Percentiles rank a stretch among this genome's conserved stretches.
These are phyloP conservation scores for Solanum medicagineum DNA, from an alignment of 257 asterid species.

Conservation along the genomic window DNA sequence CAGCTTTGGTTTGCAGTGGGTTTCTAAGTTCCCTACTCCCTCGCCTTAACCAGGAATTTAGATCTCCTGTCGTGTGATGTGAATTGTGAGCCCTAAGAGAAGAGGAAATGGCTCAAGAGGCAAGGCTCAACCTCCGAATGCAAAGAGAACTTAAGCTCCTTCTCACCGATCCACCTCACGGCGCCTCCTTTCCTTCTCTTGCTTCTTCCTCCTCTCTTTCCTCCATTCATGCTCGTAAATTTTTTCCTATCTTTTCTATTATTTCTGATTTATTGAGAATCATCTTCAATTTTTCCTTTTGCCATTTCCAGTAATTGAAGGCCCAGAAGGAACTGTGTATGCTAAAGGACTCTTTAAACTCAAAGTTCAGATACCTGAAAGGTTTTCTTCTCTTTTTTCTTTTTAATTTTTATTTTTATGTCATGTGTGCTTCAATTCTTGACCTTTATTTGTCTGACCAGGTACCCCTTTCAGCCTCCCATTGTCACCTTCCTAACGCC, in stretches of 20 bases:
- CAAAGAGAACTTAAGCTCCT: slow-evolving; percentile 76
- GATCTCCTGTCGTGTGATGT: not conserved
- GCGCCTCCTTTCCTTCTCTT: slow-evolving; percentile 61
- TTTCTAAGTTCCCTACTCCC: too few species aligned
- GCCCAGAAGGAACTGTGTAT: slow-evolving; percentile 71
- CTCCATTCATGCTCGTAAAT: slow-evolving; percentile 52
- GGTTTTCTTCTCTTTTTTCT: slow-evolving; percentile 8
- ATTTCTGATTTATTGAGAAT: not conserved
- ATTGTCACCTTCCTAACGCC: slow-evolving; percentile 67
- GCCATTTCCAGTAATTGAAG: slow-evolving; percentile 39
- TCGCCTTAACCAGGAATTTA: not conserved
- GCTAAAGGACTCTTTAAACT: slow-evolving; percentile 53
- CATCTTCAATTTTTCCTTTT: not conserved
- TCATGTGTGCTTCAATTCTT: not conserved
- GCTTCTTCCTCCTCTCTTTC: slow-evolving; percentile 46
- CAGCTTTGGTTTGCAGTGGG: too few species aligned
- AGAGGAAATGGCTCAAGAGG: slow-evolving; percentile 59
- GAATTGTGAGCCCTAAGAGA: not conserved
- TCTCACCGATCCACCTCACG: slow-evolving; percentile 74
- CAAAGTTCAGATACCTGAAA: slow-evolving; percentile 65
- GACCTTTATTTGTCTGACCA: not conserved
- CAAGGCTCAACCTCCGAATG: slow-evolving; percentile 65
- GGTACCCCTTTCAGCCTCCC: slow-evolving; percentile 93
- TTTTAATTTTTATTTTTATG: not conserved
- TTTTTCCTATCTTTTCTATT: not conserved